Conservation (phyloP, 2,329 filamentous ascomycete species). For the Aureobasidium sp. region DNA sequence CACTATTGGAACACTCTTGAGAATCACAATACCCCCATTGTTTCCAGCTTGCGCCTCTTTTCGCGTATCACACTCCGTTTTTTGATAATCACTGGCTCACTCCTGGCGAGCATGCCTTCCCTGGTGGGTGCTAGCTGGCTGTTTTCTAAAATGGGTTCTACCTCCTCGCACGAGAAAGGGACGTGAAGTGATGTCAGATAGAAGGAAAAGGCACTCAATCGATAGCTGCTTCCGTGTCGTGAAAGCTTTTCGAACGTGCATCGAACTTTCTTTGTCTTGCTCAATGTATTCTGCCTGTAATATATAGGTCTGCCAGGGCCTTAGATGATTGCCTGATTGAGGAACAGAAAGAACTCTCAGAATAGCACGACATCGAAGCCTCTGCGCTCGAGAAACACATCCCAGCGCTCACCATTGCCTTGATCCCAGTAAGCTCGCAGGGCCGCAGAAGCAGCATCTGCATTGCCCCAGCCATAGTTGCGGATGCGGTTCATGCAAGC, state of each 20-base stretch:
- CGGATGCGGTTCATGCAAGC: neutral
- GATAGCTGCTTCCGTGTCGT: no score
- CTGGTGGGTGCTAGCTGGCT: neutral
- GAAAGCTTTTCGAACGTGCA: no score
- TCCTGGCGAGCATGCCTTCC: neutral
- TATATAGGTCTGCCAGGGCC: no score
- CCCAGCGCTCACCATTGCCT: slow-evolving; percentile 13
- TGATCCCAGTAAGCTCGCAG: slow-evolving; percentile 4
- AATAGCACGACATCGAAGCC: slow-evolving; percentile 12
- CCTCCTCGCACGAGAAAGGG: no score
- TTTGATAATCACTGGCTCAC: neutral
- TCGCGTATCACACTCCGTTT: neutral
- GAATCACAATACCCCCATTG: neutral
- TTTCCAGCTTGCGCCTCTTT: neutral
- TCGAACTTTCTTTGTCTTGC: no score
- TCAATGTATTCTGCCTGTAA: no score
- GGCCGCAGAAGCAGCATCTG: neutral
- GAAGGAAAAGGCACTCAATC: no score
- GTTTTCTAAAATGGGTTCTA: no score
- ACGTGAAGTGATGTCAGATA: no score
- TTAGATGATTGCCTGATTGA: no score
- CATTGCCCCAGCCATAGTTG: slow-evolving; percentile 10
- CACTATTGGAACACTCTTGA: neutral
- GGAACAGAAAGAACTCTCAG: neutral
- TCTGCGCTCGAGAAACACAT: slow-evolving; percentile 10